phyloP scores from a whole-genome alignment of 179 eudicot genomes.

The Nepenthes alata region DNA sequence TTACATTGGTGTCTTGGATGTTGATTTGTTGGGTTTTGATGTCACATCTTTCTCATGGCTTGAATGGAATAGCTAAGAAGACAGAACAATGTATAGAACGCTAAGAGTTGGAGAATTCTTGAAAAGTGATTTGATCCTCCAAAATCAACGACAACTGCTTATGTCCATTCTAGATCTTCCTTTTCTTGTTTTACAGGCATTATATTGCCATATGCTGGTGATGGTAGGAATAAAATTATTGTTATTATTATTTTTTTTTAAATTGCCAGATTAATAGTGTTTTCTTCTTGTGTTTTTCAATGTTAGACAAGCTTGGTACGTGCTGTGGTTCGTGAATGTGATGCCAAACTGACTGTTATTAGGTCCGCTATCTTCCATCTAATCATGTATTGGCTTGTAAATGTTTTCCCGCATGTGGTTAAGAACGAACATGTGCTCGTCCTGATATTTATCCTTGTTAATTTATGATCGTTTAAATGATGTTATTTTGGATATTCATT shows the following conservation, averaged over 20 bases:
- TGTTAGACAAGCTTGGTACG: conserved; percentile 89
- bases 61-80: too few relatives aligned
- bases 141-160: too few relatives aligned
- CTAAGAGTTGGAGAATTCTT: too few relatives aligned
- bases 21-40: too few relatives aligned
- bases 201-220: too few relatives aligned
- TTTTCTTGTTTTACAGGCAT: too few relatives aligned
- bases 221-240: background rate
- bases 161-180: too few relatives aligned
- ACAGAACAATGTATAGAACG: too few relatives aligned
- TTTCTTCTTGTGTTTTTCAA: conserved; percentile 6
- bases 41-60: too few relatives aligned
- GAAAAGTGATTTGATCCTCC: too few relatives aligned
- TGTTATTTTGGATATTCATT: background rate
- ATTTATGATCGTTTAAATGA: background rate
- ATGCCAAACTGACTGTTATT: conserved; percentile 58
- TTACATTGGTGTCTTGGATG: too few relatives aligned
- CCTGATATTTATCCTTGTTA: background rate
- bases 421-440: background rate
- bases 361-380: conserved; percentile 30
- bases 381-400: background rate
- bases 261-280: conserved; percentile 2
- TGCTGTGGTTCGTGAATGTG: conserved; percentile 88
- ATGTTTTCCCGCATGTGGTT: background rate
- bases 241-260: background rate